Conservation (phyloP, 352 stramenopile genomes). For the Phytopythium cucurbitacearum region DNA sequence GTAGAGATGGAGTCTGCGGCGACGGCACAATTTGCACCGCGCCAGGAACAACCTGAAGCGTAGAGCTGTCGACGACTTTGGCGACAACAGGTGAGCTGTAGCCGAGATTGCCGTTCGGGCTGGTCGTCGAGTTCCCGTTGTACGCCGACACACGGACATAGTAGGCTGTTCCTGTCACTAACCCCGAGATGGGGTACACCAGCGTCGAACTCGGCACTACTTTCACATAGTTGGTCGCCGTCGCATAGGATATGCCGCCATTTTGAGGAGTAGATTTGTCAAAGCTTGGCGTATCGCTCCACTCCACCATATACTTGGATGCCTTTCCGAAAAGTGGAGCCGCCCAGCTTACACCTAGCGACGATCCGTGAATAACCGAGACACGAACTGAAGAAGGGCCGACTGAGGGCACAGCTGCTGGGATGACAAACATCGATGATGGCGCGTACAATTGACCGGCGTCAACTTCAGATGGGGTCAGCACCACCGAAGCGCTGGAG, state of each 20-base stretch:
- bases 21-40: constrained; percentile 35
- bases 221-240: constrained; percentile 39
- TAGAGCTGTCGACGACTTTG: constrained; percentile 25
- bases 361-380: constrained; percentile 54
- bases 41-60: constrained; percentile 5
- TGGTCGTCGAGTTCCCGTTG: constrained; percentile 57
- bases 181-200: constrained; percentile 76
- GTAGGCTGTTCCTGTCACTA: constrained; percentile 78
- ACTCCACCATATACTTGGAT: constrained; percentile 86
- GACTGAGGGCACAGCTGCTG: constrained; percentile 38
- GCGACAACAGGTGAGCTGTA: constrained; percentile 66
- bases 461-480: constrained; percentile 29
- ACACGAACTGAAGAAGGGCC: constrained; percentile 45
- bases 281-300: constrained; percentile 38
- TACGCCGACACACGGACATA: constrained; percentile 87
- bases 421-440: constrained; percentile 24
- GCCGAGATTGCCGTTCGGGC: constrained; percentile 22
- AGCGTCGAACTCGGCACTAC: constrained; percentile 29
- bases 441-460: constrained; percentile 11
- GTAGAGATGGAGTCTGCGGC: constrained; percentile 61
- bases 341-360: constrained; percentile 66
- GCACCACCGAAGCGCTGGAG: constrained; percentile 11
- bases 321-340: constrained; percentile 17
- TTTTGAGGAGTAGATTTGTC: constrained; percentile 10
- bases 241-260: constrained; percentile 36